phyloP scores from a whole-genome alignment of 2,329 filamentous ascomycete genomes.

The Huntiella omanensis region DNA sequence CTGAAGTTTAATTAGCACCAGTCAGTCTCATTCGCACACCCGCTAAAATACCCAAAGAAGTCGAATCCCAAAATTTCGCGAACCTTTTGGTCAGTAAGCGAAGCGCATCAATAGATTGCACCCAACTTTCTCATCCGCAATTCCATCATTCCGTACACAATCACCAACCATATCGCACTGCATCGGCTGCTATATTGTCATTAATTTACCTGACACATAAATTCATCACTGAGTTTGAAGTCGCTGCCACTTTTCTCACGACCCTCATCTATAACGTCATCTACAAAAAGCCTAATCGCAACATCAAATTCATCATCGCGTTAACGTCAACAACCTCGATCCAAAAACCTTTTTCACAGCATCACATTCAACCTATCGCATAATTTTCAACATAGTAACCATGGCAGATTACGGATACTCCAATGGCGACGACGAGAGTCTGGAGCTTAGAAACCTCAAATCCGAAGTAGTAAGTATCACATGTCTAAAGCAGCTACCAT shows the following conservation, averaged over 20 bases:
- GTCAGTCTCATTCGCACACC: background rate
- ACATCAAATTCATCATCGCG: background rate
- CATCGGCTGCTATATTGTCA: too few species aligned
- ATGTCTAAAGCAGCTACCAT: background rate
- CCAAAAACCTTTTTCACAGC: background rate
- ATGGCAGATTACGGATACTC: constrained; percentile 10
- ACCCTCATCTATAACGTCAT: background rate
- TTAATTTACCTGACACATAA: too few species aligned
- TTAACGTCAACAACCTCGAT: background rate
- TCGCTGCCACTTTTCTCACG: too few species aligned
- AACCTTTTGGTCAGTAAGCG: constrained; percentile 1
- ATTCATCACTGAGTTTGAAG: too few species aligned
- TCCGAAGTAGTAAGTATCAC: constrained; percentile 49
- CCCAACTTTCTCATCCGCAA: too few species aligned
- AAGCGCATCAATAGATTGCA: background rate
- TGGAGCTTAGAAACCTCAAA: constrained; percentile 62
- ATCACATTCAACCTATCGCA: background rate
- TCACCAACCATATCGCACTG: too few species aligned
- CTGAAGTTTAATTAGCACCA: background rate
- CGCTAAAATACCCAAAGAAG: background rate
- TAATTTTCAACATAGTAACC: background rate
- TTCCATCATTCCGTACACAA: too few species aligned
- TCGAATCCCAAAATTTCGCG: constrained; percentile 1
- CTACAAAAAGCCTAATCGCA: background rate
- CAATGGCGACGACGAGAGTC: constrained; percentile 51